These are phyloP conservation scores for Sutorius australiensis DNA, from an alignment of 768 basidiomycete genomes.

Conservation along the genomic window DNA sequence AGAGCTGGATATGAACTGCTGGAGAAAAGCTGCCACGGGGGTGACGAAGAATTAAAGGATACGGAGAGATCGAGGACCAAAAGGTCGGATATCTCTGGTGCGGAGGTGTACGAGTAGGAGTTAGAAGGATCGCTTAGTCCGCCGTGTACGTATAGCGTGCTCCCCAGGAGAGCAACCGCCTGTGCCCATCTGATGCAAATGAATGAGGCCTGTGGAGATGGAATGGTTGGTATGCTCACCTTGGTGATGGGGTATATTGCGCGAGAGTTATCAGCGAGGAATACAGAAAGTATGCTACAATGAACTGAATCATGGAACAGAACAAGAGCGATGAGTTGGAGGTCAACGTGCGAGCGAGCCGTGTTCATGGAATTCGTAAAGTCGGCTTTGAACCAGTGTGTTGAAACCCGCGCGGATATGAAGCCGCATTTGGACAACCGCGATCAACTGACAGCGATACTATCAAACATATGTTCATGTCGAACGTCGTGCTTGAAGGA, in stretches of 20 bases:
- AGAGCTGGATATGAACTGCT: constrained; percentile 53
- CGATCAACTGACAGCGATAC: background rate
- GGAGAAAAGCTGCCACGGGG: constrained; percentile 65
- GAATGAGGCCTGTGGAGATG: background rate
- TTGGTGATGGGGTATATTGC: constrained; percentile 25
- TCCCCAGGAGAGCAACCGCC: constrained; percentile 54
- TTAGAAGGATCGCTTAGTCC: constrained; percentile 75
- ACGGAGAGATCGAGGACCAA: constrained; percentile 61
- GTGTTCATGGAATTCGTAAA: constrained; percentile 18
- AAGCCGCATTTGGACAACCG: background rate
- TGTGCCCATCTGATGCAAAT: constrained; percentile 75
- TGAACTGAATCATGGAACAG: constrained; percentile 8
- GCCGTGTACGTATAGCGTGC: constrained; percentile 69
- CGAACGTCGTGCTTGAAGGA: too few relatives aligned
- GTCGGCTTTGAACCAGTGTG: background rate
- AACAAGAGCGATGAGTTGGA: constrained; percentile 14
- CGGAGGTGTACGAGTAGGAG: constrained; percentile 66
- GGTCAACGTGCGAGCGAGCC: constrained; percentile 6
- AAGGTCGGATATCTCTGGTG: constrained; percentile 68
- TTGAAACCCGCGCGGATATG: background rate
- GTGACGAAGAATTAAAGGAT: constrained; percentile 54
- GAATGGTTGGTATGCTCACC: constrained; percentile 10
- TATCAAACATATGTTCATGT: too few relatives aligned
- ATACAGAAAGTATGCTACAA: constrained; percentile 10
- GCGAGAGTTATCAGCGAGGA: constrained; percentile 16